Evolutionary conservation across 208 protist species (phyloP).

Genomic region (Phytomonas francai): DNA sequence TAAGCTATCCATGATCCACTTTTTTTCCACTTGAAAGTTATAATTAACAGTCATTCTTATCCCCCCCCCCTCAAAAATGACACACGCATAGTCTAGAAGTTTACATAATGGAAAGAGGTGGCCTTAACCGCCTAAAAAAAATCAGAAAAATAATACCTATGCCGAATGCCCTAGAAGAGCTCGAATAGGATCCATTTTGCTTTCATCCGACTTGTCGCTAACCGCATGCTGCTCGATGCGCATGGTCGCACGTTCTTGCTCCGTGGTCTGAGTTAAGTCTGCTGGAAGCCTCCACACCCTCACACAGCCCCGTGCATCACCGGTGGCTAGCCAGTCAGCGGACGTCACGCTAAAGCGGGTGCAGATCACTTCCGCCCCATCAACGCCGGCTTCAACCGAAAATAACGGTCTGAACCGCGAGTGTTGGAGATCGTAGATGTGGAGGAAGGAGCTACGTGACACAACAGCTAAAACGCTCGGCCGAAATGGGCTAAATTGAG

Average conservation of each 20-base stretch:
- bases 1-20: neutral
- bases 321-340: conserved; percentile 69
- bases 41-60: neutral
- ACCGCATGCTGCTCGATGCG: conserved; percentile 24
- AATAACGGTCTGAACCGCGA: conserved; percentile 47
- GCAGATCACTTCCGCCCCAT: conserved; percentile 54
- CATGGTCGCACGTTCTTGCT: conserved; percentile 68
- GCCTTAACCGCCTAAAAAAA: neutral
- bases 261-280: conserved; percentile 58
- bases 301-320: conserved; percentile 56
- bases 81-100: neutral
- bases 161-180: conserved; percentile 35
- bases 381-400: conserved; percentile 45
- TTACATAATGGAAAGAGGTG: neutral
- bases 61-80: neutral
- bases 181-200: conserved; percentile 19
- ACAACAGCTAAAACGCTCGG: conserved; percentile 74
- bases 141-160: neutral
- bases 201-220: conserved; percentile 12
- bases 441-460: conserved; percentile 67
- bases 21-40: neutral
- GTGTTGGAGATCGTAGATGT: conserved; percentile 82
- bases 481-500: conserved; percentile 78
- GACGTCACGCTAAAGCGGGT: conserved; percentile 55
- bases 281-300: conserved; percentile 70